These are phyloP conservation scores for Botrytis deweyae DNA, from an alignment of 2,329 filamentous ascomycete genomes.

Conservation along the genomic window DNA sequence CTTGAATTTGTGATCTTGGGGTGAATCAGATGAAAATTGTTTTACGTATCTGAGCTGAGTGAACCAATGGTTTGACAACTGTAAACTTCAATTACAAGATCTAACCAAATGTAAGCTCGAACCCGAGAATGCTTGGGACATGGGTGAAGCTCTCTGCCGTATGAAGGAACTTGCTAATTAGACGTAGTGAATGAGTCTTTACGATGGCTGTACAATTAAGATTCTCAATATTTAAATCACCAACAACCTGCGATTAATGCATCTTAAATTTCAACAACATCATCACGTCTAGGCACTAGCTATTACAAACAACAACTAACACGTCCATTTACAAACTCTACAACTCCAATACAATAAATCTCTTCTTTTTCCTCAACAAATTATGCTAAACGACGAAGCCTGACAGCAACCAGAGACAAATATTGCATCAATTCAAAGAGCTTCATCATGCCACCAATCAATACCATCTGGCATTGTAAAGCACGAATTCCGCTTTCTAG, in stretches of 20 bases:
- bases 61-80: background rate
- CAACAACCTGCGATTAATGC: rapidly evolving
- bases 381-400: rapidly evolving
- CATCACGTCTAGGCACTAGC: background rate
- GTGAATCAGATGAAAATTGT: background rate
- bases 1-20: background rate
- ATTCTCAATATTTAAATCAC: background rate
- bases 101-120: background rate
- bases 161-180: background rate
- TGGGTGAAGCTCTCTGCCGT: background rate
- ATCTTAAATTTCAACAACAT: background rate
- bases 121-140: too few species aligned
- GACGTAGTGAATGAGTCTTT: background rate
- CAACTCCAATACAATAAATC: background rate
- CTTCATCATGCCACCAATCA: background rate
- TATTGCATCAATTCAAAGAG: background rate
- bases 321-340: background rate
- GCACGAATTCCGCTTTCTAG: background rate
- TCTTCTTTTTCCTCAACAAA: background rate
- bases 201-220: background rate
- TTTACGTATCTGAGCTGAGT: too few species aligned
- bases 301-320: background rate
- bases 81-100: background rate
- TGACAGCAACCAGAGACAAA: background rate
- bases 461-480: background rate